Percentiles rank a stretch among this genome's conserved stretches.
Conservation (phyloP, 345 rosid genomes). For the Acer saccharum region DNA sequence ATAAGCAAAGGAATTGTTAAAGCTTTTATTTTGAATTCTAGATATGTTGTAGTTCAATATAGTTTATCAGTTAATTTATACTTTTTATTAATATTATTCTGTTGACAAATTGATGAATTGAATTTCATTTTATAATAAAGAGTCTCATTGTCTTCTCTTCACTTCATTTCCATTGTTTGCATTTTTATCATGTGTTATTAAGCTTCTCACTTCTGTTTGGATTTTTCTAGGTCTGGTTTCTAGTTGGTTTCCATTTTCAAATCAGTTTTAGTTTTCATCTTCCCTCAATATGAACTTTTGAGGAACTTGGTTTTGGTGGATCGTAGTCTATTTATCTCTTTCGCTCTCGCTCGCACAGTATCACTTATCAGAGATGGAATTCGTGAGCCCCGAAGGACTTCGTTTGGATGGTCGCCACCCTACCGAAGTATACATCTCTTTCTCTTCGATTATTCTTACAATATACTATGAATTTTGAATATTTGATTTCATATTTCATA, state of each 20-base stretch:
- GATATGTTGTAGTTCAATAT: not conserved
- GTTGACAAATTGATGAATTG: too few relatives aligned
- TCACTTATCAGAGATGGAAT: slow-evolving; percentile 51
- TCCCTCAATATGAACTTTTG: not conserved
- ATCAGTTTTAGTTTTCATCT: not conserved
- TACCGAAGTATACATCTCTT: slow-evolving; percentile 48
- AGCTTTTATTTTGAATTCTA: not conserved
- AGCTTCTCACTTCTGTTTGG: not conserved
- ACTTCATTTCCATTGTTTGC: not conserved
- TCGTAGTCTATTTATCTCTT: too few relatives aligned
- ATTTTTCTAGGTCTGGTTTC: not conserved
- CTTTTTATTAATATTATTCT: too few relatives aligned
- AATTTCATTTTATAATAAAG: too few relatives aligned
- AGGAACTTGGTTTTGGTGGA: slow-evolving; percentile 1
- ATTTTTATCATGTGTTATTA: not conserved
- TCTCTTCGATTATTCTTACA: not conserved
- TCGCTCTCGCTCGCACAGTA: too few relatives aligned
- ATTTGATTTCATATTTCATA: not conserved
- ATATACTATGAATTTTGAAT: not conserved
- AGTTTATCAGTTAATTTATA: not conserved
- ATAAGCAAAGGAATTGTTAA: not conserved
- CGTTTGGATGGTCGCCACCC: slow-evolving; percentile 86
- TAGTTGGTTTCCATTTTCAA: not conserved
- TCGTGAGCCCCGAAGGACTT: slow-evolving; percentile 85
- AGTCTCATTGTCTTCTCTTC: too few relatives aligned